Base-by-base conservation (phyloP, 495 filamentous ascomycete species). In the Xylaria cubensis region DNA sequence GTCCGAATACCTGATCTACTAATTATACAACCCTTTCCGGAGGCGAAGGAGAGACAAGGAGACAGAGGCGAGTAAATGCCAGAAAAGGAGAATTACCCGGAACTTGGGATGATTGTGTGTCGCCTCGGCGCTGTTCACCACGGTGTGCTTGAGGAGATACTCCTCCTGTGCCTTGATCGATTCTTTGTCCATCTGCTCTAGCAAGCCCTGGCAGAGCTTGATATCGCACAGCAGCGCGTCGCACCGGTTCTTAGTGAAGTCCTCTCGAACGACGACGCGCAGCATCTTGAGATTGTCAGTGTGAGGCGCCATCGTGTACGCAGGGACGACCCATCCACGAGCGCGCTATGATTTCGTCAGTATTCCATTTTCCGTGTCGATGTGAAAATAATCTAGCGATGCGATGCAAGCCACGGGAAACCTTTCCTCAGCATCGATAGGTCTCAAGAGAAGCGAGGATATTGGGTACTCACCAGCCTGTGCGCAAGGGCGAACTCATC, bases 241-340 rank as follows among this genome's bases (percentile, higher is more conserved):
- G 77, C 92, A 94, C 50, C 94, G 87, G 73, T 85, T 87, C 80
- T 90, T 89, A 53, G 87, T 90, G 77, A 97, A 97, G 80, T 97
- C 94, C 82, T 97, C 94, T 56, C 94, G 88, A 24, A 97, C 90
- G 3, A 97, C 94, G 13, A 97, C 88, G 39, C 94, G 90, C 86
- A 97, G 91, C 85, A 97, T 86, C 87, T 95, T 93, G 72, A 97
- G 82, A 72, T 88, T 83, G 61, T 92, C 82, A 61, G 91, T 91
- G 74, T 96, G 84, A 17, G 94, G 94, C 15, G 94, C 94, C 94
- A 97, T 97, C 39, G 94, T 97, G 80, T 97, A 97, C 0, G 94
- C 94, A 0, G 94, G 94, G 0, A 97, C 92, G 39, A 97, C 89
- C 94, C 94, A 97, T 51, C 93, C 93, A 21, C 94, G 87, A 61